These are phyloP conservation scores for Mallotus japonicus DNA, from an alignment of 441 rosid genomes.

Conservation along the genomic window DNA sequence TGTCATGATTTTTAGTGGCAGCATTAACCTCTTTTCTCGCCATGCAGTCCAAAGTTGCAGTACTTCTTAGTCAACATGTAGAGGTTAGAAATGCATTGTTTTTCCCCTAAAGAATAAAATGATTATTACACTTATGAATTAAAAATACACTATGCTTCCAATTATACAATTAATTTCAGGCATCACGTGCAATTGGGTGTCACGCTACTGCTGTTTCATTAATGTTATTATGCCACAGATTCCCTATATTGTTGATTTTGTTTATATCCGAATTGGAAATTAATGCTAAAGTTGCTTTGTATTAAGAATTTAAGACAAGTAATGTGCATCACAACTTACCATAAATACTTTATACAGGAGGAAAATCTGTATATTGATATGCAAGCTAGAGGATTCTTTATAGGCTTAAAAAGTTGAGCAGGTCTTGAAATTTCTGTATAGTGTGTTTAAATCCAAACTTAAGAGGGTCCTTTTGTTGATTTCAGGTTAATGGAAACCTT, in stretches of 20 bases:
- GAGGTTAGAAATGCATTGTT: background rate
- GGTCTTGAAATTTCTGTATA: background rate
- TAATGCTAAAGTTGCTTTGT: background rate
- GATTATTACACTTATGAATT: background rate
- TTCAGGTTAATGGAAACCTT: constrained; percentile 69
- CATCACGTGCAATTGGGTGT: too few relatives aligned
- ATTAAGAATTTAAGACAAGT: background rate
- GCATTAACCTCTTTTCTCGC: background rate
- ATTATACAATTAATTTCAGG: too few relatives aligned
- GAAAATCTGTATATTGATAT: background rate
- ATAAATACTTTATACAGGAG: background rate
- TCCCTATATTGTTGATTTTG: background rate
- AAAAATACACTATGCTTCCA: background rate
- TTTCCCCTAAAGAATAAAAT: background rate
- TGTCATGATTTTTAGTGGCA: background rate
- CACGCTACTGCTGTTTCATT: background rate
- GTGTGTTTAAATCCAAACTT: background rate
- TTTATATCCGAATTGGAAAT: background rate
- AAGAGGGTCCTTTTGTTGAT: constrained; percentile 1
- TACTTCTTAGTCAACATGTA: background rate
- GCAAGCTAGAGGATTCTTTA: too few relatives aligned
- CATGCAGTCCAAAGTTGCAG: background rate
- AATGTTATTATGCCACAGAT: background rate
- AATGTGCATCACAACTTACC: background rate
- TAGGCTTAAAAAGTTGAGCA: background rate